phyloP scores from a whole-genome alignment of 306 rosid genomes.

The Calophaca sinica region DNA sequence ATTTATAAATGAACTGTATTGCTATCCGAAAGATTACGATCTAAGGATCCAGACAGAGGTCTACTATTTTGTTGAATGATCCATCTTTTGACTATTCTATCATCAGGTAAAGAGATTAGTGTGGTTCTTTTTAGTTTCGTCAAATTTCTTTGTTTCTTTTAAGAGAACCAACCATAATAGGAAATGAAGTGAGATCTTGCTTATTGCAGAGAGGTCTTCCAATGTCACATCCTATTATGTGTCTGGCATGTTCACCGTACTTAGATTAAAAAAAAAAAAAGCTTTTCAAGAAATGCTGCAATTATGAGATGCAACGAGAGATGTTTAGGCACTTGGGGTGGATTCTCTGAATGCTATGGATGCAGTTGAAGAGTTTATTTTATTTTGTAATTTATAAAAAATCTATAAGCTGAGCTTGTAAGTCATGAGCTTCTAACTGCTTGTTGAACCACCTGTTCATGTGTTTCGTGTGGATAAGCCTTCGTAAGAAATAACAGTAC shows the following conservation, averaged over 20 bases:
- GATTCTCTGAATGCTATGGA: constrained; percentile 63
- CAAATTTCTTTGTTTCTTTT: not conserved
- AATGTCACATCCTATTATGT: constrained; percentile 71
- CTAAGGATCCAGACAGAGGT: constrained; percentile 80
- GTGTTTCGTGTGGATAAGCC: no score
- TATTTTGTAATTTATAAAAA: no score
- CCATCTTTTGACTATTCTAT: constrained; percentile 66
- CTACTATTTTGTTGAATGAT: constrained; percentile 70
- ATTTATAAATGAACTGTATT: constrained; percentile 71
- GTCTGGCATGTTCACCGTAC: constrained; percentile 75
- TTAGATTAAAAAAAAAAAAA: constrained; percentile 64
- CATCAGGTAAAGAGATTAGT: constrained; percentile 59
- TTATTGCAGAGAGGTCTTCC: constrained; percentile 77
- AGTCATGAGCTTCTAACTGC: no score
- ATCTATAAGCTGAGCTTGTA: no score
- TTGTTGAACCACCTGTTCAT: no score
- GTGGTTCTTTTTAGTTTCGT: constrained; percentile 34
- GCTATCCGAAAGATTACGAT: constrained; percentile 64
- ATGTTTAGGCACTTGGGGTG: constrained; percentile 73
- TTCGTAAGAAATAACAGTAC: no score
- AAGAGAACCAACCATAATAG: constrained; percentile 11
- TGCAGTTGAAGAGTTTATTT: constrained; percentile 70
- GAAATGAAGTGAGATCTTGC: constrained; percentile 42
- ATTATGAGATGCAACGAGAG: constrained; percentile 70
- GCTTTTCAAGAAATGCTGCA: constrained; percentile 67